Percentiles rank a stretch among this genome's conserved stretches.
phyloP scores from a whole-genome alignment of 257 asterid genomes.

The Asclepias syriaca region DNA sequence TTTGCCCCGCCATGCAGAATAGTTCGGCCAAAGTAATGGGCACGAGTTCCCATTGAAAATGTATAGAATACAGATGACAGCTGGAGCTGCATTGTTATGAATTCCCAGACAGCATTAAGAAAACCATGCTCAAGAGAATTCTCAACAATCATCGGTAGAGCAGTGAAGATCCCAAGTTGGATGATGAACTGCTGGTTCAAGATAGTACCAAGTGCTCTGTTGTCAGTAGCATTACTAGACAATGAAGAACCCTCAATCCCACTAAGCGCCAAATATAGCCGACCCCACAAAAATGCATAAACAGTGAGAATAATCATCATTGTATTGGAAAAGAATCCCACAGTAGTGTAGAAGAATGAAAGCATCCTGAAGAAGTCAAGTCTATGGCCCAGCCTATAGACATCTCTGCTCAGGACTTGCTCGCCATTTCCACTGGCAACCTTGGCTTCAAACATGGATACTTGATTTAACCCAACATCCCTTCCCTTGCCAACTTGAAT shows the following conservation, averaged over 20 bases:
- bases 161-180: constrained; percentile 91
- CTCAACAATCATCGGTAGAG: constrained; percentile 94
- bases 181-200: constrained; percentile 96
- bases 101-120: constrained; percentile 88
- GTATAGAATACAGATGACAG: constrained; percentile 90
- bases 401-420: constrained; percentile 92
- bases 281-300: constrained; percentile 95
- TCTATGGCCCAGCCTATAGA: constrained; percentile 94
- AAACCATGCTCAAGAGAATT: constrained; percentile 97
- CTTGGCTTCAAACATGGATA: constrained; percentile 97
- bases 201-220: constrained; percentile 88
- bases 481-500: constrained; percentile 99
- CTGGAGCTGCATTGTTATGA: constrained; percentile 93
- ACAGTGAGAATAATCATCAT: constrained; percentile 95
- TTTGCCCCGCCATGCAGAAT: constrained; percentile 98
- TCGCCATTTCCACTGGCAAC: constrained; percentile 99
- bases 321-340: constrained; percentile 92
- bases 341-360: constrained; percentile 92
- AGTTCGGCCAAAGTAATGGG: constrained; percentile 97
- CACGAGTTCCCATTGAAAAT: constrained; percentile 99
- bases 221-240: constrained; percentile 38
- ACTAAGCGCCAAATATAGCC: constrained; percentile 92
- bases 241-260: constrained; percentile 72
- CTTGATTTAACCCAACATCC: constrained; percentile 94
- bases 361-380: constrained; percentile 98